Percentiles rank a stretch among this genome's conserved stretches.
Evolutionary conservation across 2,329 filamentous ascomycete genomes (phyloP).

Genomic region (Microsporum audouinii): DNA sequence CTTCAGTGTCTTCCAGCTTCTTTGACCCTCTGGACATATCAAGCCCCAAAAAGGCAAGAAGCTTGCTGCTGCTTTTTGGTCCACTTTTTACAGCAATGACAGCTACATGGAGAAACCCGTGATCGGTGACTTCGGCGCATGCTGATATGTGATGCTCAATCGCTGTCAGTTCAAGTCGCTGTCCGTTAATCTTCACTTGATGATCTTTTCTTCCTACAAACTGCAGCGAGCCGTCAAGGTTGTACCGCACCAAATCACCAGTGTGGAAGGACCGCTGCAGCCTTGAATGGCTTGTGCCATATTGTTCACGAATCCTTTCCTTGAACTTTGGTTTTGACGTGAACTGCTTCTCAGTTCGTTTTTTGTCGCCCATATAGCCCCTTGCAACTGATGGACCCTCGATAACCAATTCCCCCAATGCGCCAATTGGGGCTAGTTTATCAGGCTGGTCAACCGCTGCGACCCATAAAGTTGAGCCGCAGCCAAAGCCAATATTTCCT

Average conservation of each 20-base stretch:
- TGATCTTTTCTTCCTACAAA: slow-evolving; percentile 19
- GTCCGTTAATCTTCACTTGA: slow-evolving; percentile 76
- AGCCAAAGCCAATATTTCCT: background rate
- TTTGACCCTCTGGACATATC: too few species aligned
- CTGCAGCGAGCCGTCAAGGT: slow-evolving; percentile 11
- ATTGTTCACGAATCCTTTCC: too few species aligned
- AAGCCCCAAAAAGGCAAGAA: slow-evolving; percentile 1
- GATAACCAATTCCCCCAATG: slow-evolving; percentile 31
- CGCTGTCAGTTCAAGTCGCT: slow-evolving; percentile 72
- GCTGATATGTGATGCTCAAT: slow-evolving; percentile 44
- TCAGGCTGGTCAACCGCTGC: slow-evolving; percentile 14
- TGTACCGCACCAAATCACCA: slow-evolving; percentile 16
- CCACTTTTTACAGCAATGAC: background rate
- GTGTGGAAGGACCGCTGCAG: slow-evolving; percentile 14
- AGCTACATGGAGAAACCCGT: background rate
- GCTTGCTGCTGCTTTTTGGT: background rate
- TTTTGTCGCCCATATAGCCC: slow-evolving; percentile 24
- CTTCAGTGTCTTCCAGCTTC: background rate
- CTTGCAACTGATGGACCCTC: slow-evolving; percentile 28
- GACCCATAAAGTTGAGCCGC: slow-evolving; percentile 14
- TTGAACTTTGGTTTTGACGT: slow-evolving; percentile 4
- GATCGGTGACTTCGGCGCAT: too few species aligned
- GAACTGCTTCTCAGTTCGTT: slow-evolving; percentile 13
- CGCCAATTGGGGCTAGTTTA: slow-evolving; percentile 24
- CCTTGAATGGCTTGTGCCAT: too few species aligned